A percentile compares a stretch with the other conserved stretches of the same genome.
These are phyloP conservation scores for Domatiomyces catenatus DNA, from an alignment of 2,329 filamentous ascomycete genomes.

Conservation along the genomic window DNA sequence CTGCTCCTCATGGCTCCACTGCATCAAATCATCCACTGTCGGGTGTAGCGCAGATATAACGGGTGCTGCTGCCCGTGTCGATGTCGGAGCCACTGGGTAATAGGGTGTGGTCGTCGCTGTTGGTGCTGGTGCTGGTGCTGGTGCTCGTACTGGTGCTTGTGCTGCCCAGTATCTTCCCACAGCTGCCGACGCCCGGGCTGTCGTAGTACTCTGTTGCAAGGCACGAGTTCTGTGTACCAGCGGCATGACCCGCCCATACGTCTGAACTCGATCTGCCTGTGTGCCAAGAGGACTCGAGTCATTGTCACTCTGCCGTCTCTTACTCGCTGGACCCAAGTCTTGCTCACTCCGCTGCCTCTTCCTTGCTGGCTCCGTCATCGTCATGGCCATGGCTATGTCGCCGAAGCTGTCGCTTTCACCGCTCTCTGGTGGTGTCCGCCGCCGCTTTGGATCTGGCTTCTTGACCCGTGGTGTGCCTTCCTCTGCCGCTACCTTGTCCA, in stretches of 20 bases:
- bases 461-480: background rate
- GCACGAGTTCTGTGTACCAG: background rate
- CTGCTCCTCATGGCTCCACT: background rate
- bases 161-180: background rate
- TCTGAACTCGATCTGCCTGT: background rate
- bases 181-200: background rate
- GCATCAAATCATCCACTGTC: background rate
- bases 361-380: background rate
- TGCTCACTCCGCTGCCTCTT: background rate
- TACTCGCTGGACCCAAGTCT: background rate
- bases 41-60: background rate
- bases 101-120: background rate
- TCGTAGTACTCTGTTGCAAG: background rate
- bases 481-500: slow-evolving; percentile 7
- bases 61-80: background rate
- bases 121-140: background rate
- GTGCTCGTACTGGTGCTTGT: too few species aligned
- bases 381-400: background rate
- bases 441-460: background rate
- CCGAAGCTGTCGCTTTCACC: background rate
- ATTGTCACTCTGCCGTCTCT: background rate
- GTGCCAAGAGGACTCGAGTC: background rate
- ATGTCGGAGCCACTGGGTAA: background rate
- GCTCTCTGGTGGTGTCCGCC: background rate
- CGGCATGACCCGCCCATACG: background rate